Evolutionary conservation across 140 eudicot genomes (phyloP), one percentile per base, ranked within the genome.

Genomic region (Ambrosia hybrid): DNA sequence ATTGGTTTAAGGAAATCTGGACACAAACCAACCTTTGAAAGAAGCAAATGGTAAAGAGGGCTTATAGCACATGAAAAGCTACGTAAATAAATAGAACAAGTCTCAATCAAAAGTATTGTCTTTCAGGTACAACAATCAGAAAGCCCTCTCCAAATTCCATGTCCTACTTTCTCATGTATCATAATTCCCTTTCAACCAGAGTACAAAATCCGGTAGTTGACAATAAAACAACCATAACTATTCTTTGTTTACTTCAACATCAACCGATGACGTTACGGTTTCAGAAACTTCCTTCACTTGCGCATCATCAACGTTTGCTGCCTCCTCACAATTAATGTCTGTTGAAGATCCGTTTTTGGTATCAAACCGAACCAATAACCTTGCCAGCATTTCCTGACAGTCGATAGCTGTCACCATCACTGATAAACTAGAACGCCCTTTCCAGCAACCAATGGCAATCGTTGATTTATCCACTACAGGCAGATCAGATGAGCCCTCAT

Each of bases 401-500:
- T 95, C 99, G 0, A 88, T 65, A 37, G 87, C 83, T 3, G 96
- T 81, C 77, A 95, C 96, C 99, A 95, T 95, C 16, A 95, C 97
- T 3, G 96, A 65, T 26, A 95, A 60, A 79, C 82, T 91, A 34
- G 87, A 81, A 76, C 90, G 85, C 37, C 99, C 99, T 81, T 83
- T 95, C 99, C 99, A 95, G 74, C 99, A 90, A 61, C 99, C 96
- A 68, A 95, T 80, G 15, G 97, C 96, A 78, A 95, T 83, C 48
- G 95, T 80, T 51, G 89, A 82, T 71, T 84, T 81, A 73, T 85
- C 87, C 52, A 82, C 83, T 60, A 65, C 78, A 34, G 69, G 73
- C n/a, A 83, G 83, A 56, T 81, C 89, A 9, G 78, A 68, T 38
- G 52, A 62, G 30, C 51, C 57, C 57, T 76, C 67, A 21, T 72